phyloP scores from a whole-genome alignment of 129 eudicot species.

The Artemisia tridentata region DNA sequence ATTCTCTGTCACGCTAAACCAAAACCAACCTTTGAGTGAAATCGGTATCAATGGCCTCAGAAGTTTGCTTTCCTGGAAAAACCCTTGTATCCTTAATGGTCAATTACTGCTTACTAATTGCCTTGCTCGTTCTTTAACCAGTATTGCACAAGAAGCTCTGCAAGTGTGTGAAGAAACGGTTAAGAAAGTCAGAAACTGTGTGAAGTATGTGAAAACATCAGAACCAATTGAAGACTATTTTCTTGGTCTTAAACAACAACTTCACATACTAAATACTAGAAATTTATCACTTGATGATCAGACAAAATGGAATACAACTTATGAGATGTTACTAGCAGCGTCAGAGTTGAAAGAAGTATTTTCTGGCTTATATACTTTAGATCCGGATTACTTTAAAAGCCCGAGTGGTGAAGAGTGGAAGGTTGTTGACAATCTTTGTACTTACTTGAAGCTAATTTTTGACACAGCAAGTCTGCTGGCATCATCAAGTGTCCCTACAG shows the following conservation, averaged over 20 bases:
- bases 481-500: too few species aligned
- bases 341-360: slow-evolving; percentile 83
- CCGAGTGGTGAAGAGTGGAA: slow-evolving; percentile 80
- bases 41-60: slow-evolving; percentile 61
- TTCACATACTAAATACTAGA: slow-evolving; percentile 61
- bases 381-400: slow-evolving; percentile 62
- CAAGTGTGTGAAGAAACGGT: slow-evolving; percentile 46
- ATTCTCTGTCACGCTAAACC: slow-evolving; percentile 75
- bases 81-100: slow-evolving; percentile 65
- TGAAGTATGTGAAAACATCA: slow-evolving; percentile 88
- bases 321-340: slow-evolving; percentile 79
- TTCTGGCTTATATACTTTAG: slow-evolving; percentile 73
- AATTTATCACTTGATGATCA: slow-evolving; percentile 67
- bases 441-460: slow-evolving; percentile 54
- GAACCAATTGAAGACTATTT: slow-evolving; percentile 81
- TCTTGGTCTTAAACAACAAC: slow-evolving; percentile 57
- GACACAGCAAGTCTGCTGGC: too few species aligned
- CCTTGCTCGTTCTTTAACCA: slow-evolving; percentile 67
- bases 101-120: slow-evolving; percentile 68
- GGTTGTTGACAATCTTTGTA: slow-evolving; percentile 53
- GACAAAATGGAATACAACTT: slow-evolving; percentile 85
- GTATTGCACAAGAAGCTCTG: slow-evolving; percentile 60
- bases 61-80: slow-evolving; percentile 63
- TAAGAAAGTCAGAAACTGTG: slow-evolving; percentile 71
- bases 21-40: slow-evolving; percentile 46